Evolutionary conservation across 352 stramenopile genomes (phyloP), one percentile per base, ranked within the genome.

Genomic region (Saprolegnia diclina): DNA sequence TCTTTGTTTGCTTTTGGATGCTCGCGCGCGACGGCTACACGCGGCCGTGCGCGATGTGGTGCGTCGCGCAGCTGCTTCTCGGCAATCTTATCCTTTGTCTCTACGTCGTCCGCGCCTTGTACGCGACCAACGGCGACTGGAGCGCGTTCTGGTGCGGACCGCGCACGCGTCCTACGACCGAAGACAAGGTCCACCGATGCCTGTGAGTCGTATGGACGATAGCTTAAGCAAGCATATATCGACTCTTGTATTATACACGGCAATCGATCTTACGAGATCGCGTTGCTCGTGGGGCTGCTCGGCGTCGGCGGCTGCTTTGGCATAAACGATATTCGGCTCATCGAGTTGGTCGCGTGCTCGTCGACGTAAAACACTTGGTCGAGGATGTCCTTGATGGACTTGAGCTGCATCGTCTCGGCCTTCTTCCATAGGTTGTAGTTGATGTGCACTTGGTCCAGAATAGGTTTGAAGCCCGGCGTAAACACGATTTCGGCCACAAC

Each of bases 341-440:
- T 59, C 11, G 52, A 59, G 35, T n/a, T 59, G 11, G 52, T 59
- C 16, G 52, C 52, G 56, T 71, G 52, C 18, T 65, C 55, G 48
- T 71, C 52, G 3, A 65, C 52, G 56, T 81, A 76, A 52, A 92
- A 87, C 22, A 93, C 76, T 72, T 89, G 77, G 69, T 93, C 82
- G 38, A 91, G 71, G 56, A 93, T 93, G 68, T 91, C 80, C 72
- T 90, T 89, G 71, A 90, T 88, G 22, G 81, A 89, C 73, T 91
- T 93, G 75, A 93, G 76, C 74, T 93, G 83, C 77, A 88, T 79
- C 52, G 66, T 75, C 59, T 93, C 85, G 9, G 85, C 83, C 37
- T 86, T 88, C 67, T 90, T 91, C 82, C 79, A 89, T 50, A 90
- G 74, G 52, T 89, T 90, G 79, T 91, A 92, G 74, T 89, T 92